Base-by-base conservation (phyloP, 805 yeast genomes). In the Candida michaelii region DNA sequence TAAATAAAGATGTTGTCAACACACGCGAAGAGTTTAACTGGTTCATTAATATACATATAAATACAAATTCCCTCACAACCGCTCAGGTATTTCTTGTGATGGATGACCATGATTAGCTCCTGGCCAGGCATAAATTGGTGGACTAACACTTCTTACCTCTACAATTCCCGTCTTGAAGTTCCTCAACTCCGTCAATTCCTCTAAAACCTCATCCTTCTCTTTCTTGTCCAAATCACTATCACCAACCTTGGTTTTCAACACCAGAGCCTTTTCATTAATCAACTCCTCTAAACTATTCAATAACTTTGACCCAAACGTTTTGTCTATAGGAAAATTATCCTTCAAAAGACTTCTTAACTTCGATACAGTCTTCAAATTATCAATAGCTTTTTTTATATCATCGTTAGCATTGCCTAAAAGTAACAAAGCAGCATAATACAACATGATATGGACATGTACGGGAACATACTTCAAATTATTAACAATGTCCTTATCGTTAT, bases 61-160 rank as follows among this genome's bases (percentile, higher is more conserved):
- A n/a, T n/a, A n/a, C n/a, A n/a, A n/a, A n/a, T n/a, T n/a, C n/a
- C n/a, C n/a, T n/a, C n/a, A n/a, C n/a, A n/a, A n/a, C n/a, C n/a
- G n/a, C n/a, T n/a, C n/a, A n/a, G n/a, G n/a, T n/a, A n/a, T n/a
- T n/a, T 40, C 44, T 18, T 41, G 46, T 3, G 49, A 45, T 19
- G 85, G 85, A 55, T 82, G 87, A 0, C 84, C 83, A 50, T 79
- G 85, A 50, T 81, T 74, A 11, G 79, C 71, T 0, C 86, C 85
- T 0, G 87, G 87, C 87, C 87, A 82, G 1, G 87, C 76, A 24
- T 64, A 60, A 6, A 69, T 67, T 42, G 69, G 73, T 1, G 71
- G 71, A 6, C 66, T 58, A 2, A 60, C 47, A 3, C 60, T 55
- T 16, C 58, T 44, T 34, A 62, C 56, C 11, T 54, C 51, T 4